A percentile compares a stretch with the other conserved stretches of the same genome.
These are phyloP conservation scores for Thinopyrum elongatum DNA, from an alignment of 176 grass and related monocot species.

Conservation along the genomic window DNA sequence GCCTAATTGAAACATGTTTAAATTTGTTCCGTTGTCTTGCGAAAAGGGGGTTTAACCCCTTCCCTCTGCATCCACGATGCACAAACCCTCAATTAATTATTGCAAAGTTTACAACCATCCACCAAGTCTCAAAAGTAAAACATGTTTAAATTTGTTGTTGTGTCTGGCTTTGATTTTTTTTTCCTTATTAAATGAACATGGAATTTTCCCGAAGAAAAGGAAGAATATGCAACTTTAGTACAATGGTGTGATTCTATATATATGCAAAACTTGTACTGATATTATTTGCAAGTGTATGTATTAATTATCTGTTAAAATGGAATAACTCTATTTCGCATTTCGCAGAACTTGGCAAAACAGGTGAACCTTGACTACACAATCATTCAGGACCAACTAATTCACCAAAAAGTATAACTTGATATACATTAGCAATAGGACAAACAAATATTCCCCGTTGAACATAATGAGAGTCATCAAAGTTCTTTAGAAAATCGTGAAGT, in stretches of 20 bases:
- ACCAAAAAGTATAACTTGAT: not conserved
- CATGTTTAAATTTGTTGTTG: not conserved
- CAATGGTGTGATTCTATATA: not conserved
- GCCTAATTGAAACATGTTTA: not conserved
- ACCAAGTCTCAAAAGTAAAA: too few species aligned
- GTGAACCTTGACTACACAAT: too few species aligned
- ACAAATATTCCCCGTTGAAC: too few species aligned
- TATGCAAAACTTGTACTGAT: not conserved
- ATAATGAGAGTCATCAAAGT: not conserved
- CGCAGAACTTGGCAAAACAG: too few species aligned
- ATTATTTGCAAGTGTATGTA: not conserved
- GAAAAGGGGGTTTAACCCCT: too few species aligned
- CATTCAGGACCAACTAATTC: not conserved
- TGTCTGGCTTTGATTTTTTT: not conserved
- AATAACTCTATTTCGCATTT: too few species aligned
- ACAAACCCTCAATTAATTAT: not conserved
- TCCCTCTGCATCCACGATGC: too few species aligned
- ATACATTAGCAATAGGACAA: too few species aligned
- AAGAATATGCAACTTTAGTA: not conserved
- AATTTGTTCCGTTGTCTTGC: too few species aligned
- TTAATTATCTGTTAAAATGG: not conserved
- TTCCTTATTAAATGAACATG: not conserved
- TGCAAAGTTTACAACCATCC: not conserved
- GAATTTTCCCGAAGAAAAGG: fast-evolving
- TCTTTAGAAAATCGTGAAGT: not conserved